Evolutionary conservation across 2,329 filamentous ascomycete species (phyloP).

Genomic region (Venturia pyrina): DNA sequence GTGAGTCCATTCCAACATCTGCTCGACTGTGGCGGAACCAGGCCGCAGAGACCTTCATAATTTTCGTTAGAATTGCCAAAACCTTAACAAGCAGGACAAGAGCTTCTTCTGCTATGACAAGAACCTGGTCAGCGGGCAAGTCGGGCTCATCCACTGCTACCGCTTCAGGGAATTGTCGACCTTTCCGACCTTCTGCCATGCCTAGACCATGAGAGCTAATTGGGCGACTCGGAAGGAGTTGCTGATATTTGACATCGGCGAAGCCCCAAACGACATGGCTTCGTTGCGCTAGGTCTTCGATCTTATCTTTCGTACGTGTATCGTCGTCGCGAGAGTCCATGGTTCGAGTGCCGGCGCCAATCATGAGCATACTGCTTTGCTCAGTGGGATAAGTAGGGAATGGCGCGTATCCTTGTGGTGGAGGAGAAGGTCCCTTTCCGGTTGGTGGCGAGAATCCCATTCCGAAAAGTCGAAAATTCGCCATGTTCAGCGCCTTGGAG

Average conservation of each 20-base stretch:
- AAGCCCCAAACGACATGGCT: constrained; percentile 97
- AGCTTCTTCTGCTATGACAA: constrained; percentile 85
- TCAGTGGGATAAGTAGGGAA: constrained; percentile 73
- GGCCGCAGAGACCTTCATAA: constrained; percentile 85
- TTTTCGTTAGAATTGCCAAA: constrained; percentile 77
- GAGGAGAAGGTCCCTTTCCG: constrained; percentile 56
- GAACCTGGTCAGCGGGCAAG: constrained; percentile 74
- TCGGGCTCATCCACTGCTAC: constrained; percentile 60
- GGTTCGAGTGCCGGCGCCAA: constrained; percentile 53
- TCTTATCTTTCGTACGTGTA: constrained; percentile 61
- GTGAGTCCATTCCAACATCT: constrained; percentile 37
- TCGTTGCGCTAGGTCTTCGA: constrained; percentile 84
- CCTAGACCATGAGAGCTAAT: constrained; percentile 63
- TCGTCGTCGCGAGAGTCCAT: constrained; percentile 64
- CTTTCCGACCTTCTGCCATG: constrained; percentile 22
- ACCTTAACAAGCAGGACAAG: constrained; percentile 95
- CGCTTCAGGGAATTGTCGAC: constrained; percentile 25
- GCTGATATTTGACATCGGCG: constrained; percentile 96
- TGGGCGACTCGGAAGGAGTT: constrained; percentile 81
- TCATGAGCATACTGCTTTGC: constrained; percentile 56
- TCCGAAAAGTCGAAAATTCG: constrained; percentile 66
- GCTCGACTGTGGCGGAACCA: constrained; percentile 82
- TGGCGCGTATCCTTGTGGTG: constrained; percentile 64
- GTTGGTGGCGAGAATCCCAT: constrained; percentile 58
- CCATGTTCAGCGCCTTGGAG: constrained; percentile 89